Evolutionary conservation across 805 yeast genomes (phyloP).

Genomic region (Cyberlindnera maritima): DNA sequence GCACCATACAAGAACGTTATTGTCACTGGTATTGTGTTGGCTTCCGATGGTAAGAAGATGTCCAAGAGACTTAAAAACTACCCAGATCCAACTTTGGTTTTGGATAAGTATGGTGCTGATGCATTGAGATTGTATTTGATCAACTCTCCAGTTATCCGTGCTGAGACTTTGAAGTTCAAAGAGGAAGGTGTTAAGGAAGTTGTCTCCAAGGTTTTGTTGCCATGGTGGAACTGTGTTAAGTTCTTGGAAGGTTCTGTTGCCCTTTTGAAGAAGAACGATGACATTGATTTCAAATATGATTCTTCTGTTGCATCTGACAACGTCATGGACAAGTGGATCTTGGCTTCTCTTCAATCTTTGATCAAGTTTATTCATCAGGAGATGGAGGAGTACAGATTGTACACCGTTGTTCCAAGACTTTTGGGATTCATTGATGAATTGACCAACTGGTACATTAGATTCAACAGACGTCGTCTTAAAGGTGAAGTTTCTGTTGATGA

Average conservation of each 20-base stretch:
- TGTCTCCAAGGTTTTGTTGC: constrained; percentile 90
- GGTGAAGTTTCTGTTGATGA: constrained; percentile 88
- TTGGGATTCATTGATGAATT: constrained; percentile 86
- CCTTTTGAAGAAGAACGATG: constrained; percentile 72
- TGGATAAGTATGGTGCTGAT: constrained; percentile 94
- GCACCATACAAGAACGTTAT: constrained; percentile 95
- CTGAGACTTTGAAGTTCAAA: constrained; percentile 93
- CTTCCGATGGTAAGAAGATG: constrained; percentile 99
- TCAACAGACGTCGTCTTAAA: constrained; percentile 96
- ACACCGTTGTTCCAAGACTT: constrained; percentile 93
- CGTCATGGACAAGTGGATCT: constrained; percentile 97
- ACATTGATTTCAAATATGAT: constrained; percentile 70
- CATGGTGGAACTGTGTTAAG: constrained; percentile 98
- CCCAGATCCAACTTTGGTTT: constrained; percentile 86
- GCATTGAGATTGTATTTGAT: constrained; percentile 93
- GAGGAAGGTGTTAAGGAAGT: constrained; percentile 99
- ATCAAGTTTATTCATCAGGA: constrained; percentile 83
- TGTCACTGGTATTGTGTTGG: constrained; percentile 94
- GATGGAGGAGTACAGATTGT: constrained; percentile 86
- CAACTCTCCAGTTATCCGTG: constrained; percentile 95
- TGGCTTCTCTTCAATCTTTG: constrained; percentile 94
- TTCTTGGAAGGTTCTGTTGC: constrained; percentile 94
- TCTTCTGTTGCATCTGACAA: constrained; percentile 63
- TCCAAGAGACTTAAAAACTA: constrained; percentile 96
- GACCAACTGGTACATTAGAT: constrained; percentile 98